These are phyloP conservation scores for Solanum chilense DNA, from an alignment of 257 asterid genomes.

Conservation along the genomic window DNA sequence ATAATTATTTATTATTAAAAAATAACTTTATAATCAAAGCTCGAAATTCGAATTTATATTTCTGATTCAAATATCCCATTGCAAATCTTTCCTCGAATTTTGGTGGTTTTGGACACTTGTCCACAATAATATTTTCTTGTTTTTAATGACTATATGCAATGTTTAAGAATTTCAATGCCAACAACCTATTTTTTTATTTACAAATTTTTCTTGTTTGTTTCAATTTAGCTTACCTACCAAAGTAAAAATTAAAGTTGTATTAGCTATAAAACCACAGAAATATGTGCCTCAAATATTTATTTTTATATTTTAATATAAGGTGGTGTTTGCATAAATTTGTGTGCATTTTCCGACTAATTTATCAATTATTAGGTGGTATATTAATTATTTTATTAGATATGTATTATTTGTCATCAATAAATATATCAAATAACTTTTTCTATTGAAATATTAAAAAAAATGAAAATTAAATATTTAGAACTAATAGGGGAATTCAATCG, in stretches of 20 bases:
- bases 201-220: neutral
- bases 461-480: neutral
- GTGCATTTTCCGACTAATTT: neutral
- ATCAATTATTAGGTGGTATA: neutral
- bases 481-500: too few species aligned
- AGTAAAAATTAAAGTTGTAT: neutral
- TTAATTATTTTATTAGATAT: neutral
- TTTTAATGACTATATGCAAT: neutral
- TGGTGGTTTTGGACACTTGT: neutral
- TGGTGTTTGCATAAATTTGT: neutral
- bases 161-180: neutral
- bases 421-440: neutral
- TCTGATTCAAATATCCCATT: neutral
- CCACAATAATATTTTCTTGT: neutral
- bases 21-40: rapidly evolving
- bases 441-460: neutral
- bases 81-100: neutral
- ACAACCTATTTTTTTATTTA: neutral
- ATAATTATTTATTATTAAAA: too few species aligned
- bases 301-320: neutral
- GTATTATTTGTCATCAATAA: neutral
- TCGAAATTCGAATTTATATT: too few species aligned
- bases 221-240: neutral
- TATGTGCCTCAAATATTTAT: neutral
- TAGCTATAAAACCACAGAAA: neutral